Evolutionary conservation across 441 rosid species (phyloP).

Genomic region (Melianthus villosus): DNA sequence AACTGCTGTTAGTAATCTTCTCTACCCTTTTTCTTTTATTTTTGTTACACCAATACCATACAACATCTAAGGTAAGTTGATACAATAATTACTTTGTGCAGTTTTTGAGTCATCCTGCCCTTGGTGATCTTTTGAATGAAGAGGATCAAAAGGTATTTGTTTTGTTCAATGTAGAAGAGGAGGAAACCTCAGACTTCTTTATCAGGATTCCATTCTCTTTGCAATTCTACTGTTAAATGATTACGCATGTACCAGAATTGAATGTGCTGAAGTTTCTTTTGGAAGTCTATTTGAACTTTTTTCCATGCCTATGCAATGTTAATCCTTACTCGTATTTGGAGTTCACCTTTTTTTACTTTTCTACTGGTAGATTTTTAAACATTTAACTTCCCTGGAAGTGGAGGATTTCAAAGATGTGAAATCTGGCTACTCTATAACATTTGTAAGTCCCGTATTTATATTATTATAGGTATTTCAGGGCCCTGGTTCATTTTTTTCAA

Average conservation of each 20-base stretch:
- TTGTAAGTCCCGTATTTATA: too few species aligned
- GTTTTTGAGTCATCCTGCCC: conserved; percentile 86
- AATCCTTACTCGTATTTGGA: too few species aligned
- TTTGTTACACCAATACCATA: too few species aligned
- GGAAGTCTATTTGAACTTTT: too few species aligned
- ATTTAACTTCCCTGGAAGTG: conserved; percentile 59
- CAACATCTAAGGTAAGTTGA: too few species aligned
- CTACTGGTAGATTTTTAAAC: conserved; percentile 47
- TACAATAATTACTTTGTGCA: conserved; percentile 21
- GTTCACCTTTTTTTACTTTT: too few species aligned
- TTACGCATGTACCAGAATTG: background rate
- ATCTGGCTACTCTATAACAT: conserved; percentile 79
- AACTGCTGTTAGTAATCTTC: conserved; percentile 60
- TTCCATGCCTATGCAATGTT: background rate
- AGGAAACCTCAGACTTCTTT: background rate
- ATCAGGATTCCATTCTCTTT: too few species aligned
- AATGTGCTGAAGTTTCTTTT: too few species aligned
- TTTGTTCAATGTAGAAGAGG: conserved; percentile 1
- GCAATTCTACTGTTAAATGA: background rate
- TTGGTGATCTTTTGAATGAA: conserved; percentile 59
- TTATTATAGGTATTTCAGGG: too few species aligned
- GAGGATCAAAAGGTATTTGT: conserved; percentile 80
- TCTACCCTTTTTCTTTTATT: background rate
- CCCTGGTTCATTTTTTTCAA: too few species aligned
- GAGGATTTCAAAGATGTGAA: conserved; percentile 93